Evolutionary conservation across 352 stramenopile genomes (phyloP), one percentile per base, ranked within the genome.

Genomic region (Albugo candida): DNA sequence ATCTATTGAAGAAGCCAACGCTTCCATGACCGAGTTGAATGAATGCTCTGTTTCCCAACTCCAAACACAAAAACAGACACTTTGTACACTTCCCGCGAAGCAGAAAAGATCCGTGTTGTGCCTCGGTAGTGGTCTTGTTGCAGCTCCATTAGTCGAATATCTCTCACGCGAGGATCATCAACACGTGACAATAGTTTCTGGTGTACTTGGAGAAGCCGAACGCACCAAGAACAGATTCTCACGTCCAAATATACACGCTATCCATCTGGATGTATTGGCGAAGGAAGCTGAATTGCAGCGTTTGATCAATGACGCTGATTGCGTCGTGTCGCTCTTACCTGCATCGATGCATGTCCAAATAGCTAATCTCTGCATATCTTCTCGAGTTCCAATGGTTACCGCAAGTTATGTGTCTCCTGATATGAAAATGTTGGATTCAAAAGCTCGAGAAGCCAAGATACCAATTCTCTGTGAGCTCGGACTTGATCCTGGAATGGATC

Each of bases 401-500:
- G 92, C 93, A 27, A 97, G 84, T 51, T 98, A 97, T 56, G 81
- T 97, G 27, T 96, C 82, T 21, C 72, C 82, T 2, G 89, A 96
- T 52, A 97, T 98, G 81, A 73, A 76, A 42, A 41, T 61, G 16
- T 51, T 97, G 12, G 48, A 95, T 43, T 56, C 70, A 13, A 71
- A 76, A 17, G 83, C 72, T 16, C 75, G 72, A 50, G 63, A 59
- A 27, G 71, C 67, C 17, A 86, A 84, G 11, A 82, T 97, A 38
- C 71, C 75, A 18, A 94, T 98, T 37, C 61, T 98, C 12, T 96
- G 94, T 60, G 92, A 98, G 63, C 71, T 96, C 40, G 93, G 93
- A 12, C 58, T 98, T 13, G 93, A 98, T 57, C 93, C 92, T 31
- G 93, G 92, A 16, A 95, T 98, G 65, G 89, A 97, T 51, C 92